Base-by-base conservation (phyloP, 352 stramenopile species). In the Pythium chondricola region DNA sequence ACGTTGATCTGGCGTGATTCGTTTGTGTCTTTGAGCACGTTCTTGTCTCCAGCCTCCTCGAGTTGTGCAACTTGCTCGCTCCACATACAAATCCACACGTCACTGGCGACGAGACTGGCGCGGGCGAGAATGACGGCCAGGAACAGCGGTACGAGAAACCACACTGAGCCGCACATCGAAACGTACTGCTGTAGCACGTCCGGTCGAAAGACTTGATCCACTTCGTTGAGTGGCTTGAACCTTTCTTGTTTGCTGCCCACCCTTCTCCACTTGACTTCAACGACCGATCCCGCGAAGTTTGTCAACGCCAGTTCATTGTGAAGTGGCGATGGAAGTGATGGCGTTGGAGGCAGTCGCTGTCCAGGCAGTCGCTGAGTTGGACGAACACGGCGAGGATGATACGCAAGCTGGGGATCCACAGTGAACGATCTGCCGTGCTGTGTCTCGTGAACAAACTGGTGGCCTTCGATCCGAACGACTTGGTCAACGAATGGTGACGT, bases 81-180 rank as follows among this genome's bases (percentile, higher is more conserved):
- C 55, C 55, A 63, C n/a, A 48, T 32, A 24, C 55, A 63, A 16
- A 63, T 27, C 55, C 55, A 63, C n/a, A 63, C 30, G n/a, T 63
- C 47, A 27, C 48, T 57, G 21, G 47, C 48, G 2, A 63, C 41
- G 20, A 63, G 31, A 9, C 36, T 46, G 17, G 22, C 29, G 4
- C 48, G 47, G 10, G 55, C 42, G 3, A 63, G 43, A 5, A 52
- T 36, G 4, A 38, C 47, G 4, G 40, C 40, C 4, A 57, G 30
- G 17, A 22, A 32, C 20, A 63, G 25, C 16, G 55, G 55, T 9
- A 57, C 37, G 18, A 63, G 3, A 14, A 63, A 57, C 53, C 53
- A 61, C 4, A n/a, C 24, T 2, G 45, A 55, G 18, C 53, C 53
- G 16, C 53, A 61, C 6, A 61, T 33, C 14, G 45, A n/a, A 4